Evolutionary conservation across 1,284 basidiomycete genomes (phyloP).

Genomic region (Wallemia hederae): DNA sequence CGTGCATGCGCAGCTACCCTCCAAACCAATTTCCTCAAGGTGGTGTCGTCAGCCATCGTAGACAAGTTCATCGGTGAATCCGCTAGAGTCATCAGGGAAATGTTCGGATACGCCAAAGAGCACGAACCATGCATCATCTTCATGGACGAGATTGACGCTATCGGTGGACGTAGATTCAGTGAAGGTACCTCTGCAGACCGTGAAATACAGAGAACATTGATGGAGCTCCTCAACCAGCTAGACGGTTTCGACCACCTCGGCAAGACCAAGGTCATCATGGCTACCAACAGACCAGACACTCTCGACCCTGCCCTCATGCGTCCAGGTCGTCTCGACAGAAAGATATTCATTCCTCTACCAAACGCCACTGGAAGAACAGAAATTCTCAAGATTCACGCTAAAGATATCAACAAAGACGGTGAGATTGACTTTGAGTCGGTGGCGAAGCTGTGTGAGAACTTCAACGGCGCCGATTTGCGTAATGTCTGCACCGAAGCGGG

Average conservation of each 20-base stretch:
- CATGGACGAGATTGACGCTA: conserved; percentile 98
- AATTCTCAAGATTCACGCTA: conserved; percentile 43
- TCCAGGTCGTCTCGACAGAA: conserved; percentile 82
- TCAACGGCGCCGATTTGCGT: conserved; percentile 83
- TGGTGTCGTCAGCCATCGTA: conserved; percentile 95
- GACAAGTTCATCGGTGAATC: conserved; percentile 99
- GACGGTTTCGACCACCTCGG: conserved; percentile 96
- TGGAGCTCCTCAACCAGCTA: conserved; percentile 99
- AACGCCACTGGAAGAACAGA: conserved; percentile 24
- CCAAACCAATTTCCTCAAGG: conserved; percentile 90
- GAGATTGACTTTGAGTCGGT: conserved; percentile 92
- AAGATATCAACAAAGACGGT: conserved; percentile 74
- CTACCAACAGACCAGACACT: conserved; percentile 84
- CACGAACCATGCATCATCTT: conserved; percentile 99
- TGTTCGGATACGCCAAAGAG: conserved; percentile 93
- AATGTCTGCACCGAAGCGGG: conserved; percentile 96
- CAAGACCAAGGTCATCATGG: conserved; percentile 93
- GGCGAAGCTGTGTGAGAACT: conserved; percentile 75
- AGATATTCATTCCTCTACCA: conserved; percentile 92
- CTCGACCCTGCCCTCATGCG: conserved; percentile 88
- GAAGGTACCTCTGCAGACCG: conserved; percentile 95
- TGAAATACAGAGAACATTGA: conserved; percentile 91
- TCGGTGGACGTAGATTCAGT: conserved; percentile 82
- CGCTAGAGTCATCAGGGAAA: conserved; percentile 75
- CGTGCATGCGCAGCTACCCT: conserved; percentile 91